A percentile compares a stretch with the other conserved stretches of the same genome.
Evolutionary conservation across 2,329 filamentous ascomycete species (phyloP).

Genomic region (Rutstroemia sp.): DNA sequence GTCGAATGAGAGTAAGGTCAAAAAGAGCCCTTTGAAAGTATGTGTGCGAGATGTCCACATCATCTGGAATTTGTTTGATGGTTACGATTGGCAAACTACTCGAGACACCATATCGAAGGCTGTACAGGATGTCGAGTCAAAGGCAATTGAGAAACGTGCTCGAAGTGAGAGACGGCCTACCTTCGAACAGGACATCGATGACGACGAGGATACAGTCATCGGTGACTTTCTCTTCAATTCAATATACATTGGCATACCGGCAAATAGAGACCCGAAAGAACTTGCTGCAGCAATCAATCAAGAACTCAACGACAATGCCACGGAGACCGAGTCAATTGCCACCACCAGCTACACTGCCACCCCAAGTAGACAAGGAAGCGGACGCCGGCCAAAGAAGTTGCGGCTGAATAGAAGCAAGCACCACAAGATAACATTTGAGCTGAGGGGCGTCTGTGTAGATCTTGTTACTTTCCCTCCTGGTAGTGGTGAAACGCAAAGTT

Average conservation of each 20-base stretch:
- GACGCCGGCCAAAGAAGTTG: conserved; percentile 44
- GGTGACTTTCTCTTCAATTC: conserved; percentile 98
- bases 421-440: conserved; percentile 93
- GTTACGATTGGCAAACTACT: conserved; percentile 91
- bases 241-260: conserved; percentile 90
- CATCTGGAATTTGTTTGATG: conserved; percentile 97
- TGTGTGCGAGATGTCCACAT: conserved; percentile 80
- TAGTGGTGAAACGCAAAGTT: conserved; percentile 77
- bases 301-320: conserved; percentile 75
- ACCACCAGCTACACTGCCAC: conserved; percentile 62
- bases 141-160: conserved; percentile 67
- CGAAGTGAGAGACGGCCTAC: conserved; percentile 47
- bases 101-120: conserved; percentile 80
- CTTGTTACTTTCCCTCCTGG: conserved; percentile 71
- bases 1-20: conserved; percentile 52
- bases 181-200: conserved; percentile 60
- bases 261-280: conserved; percentile 77
- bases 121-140: conserved; percentile 78
- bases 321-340: conserved; percentile 84
- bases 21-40: conserved; percentile 65
- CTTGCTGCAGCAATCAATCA: conserved; percentile 79
- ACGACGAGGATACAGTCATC: conserved; percentile 81
- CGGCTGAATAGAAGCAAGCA: conserved; percentile 77
- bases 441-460: conserved; percentile 77
- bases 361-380: conserved; percentile 41